Conservation (phyloP, 2,329 filamentous ascomycete species). For the Thelonectria discophora region DNA sequence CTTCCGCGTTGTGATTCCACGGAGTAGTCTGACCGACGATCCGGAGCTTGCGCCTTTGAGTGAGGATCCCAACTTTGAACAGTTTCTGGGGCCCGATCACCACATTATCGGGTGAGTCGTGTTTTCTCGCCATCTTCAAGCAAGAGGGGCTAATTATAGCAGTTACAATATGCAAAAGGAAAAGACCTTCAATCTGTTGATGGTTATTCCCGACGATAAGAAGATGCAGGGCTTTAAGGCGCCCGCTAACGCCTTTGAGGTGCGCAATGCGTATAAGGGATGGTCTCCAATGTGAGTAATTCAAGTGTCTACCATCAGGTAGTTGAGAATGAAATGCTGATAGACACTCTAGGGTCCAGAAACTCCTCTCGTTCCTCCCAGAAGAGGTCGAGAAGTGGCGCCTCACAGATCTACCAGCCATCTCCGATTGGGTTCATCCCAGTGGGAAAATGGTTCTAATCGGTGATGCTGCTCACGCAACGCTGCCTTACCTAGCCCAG, state of each 20-base stretch:
- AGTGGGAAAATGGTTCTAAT: slow-evolving; percentile 20
- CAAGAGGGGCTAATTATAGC: background rate
- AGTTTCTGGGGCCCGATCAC: slow-evolving; percentile 18
- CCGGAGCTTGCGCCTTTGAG: slow-evolving; percentile 16
- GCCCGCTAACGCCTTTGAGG: slow-evolving; percentile 16
- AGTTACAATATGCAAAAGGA: slow-evolving; percentile 24
- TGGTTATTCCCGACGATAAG: slow-evolving; percentile 17
- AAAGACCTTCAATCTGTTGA: slow-evolving; percentile 16
- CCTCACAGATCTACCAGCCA: slow-evolving; percentile 10
- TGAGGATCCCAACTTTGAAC: slow-evolving; percentile 14
- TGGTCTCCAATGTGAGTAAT: slow-evolving; percentile 17
- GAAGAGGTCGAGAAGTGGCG: slow-evolving; percentile 23
- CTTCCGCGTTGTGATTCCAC: slow-evolving; percentile 19
- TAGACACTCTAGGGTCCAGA: background rate
- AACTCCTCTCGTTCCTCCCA: slow-evolving; percentile 9
- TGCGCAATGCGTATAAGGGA: slow-evolving; percentile 14
- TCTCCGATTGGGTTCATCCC: slow-evolving; percentile 20
- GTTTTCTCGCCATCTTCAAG: too few species aligned
- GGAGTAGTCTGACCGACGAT: slow-evolving; percentile 10
- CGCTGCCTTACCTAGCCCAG: slow-evolving; percentile 14
- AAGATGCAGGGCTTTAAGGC: slow-evolving; percentile 22
- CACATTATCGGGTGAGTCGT: slow-evolving; percentile 22
- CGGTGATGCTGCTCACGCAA: slow-evolving; percentile 21
- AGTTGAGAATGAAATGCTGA: too few species aligned
- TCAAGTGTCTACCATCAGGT: too few species aligned